Evolutionary conservation across 129 eudicot species (phyloP).

Genomic region (Centrapalus pauciflorus): DNA sequence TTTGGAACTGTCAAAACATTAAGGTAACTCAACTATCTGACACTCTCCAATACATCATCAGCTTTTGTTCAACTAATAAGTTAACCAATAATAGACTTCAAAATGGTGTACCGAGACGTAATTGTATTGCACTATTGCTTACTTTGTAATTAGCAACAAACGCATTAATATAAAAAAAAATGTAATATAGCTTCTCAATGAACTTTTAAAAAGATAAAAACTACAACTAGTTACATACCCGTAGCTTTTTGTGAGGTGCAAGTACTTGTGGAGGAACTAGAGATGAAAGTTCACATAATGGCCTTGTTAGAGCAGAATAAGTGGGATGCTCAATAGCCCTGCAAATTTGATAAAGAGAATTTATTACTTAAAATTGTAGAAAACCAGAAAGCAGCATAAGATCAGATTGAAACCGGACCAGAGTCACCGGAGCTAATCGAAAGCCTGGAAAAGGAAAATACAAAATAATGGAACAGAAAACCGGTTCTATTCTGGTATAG

Average conservation of each 20-base stretch:
- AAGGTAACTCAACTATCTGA: background rate
- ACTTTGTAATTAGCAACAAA: constrained; percentile 15
- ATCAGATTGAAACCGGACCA: too few relatives aligned
- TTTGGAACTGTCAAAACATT: constrained; percentile 4
- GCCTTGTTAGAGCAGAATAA: constrained; percentile 98
- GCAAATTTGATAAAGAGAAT: constrained; percentile 19
- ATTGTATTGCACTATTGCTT: background rate
- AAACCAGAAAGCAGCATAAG: constrained; percentile 16
- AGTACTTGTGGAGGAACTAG: constrained; percentile 92
- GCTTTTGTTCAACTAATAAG: background rate
- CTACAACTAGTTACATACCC: constrained; percentile 41
- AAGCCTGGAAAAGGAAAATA: too few relatives aligned
- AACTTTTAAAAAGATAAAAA: constrained; percentile 1
- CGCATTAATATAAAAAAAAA: background rate
- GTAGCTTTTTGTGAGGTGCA: constrained; percentile 84
- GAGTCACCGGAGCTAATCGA: too few relatives aligned
- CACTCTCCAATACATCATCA: background rate
- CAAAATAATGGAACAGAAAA: too few relatives aligned
- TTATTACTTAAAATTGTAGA: background rate
- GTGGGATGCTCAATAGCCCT: constrained; percentile 99
- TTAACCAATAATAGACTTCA: background rate
- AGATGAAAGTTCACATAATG: constrained; percentile 94
- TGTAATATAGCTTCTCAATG: background rate
- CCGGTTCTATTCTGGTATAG: too few relatives aligned
- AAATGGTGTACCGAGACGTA: background rate